Percentiles rank a stretch among this genome's conserved stretches.
phyloP scores from a whole-genome alignment of 2,329 filamentous ascomycete genomes.

The Cercospora sesami region DNA sequence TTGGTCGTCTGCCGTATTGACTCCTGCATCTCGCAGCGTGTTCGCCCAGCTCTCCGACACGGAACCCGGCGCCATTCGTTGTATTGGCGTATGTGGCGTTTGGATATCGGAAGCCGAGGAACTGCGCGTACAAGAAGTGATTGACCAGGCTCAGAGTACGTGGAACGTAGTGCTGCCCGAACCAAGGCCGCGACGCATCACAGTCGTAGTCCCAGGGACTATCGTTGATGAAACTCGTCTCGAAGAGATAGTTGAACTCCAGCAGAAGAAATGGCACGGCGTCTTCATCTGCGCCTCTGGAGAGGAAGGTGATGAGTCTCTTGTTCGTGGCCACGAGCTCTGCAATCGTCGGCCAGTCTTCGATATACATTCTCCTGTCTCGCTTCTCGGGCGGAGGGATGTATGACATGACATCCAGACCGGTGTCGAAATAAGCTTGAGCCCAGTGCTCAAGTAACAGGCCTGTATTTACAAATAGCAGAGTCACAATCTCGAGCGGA shows the following conservation, averaged over 20 bases:
- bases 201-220: slow-evolving; percentile 38
- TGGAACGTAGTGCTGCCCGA: slow-evolving; percentile 41
- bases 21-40: slow-evolving; percentile 44
- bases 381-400: slow-evolving; percentile 35
- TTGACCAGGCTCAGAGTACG: slow-evolving; percentile 50
- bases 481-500: slow-evolving; percentile 31
- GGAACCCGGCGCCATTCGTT: slow-evolving; percentile 46
- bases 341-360: slow-evolving; percentile 47
- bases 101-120: slow-evolving; percentile 46
- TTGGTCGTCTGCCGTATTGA: slow-evolving; percentile 43
- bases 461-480: slow-evolving; percentile 38
- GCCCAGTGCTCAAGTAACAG: slow-evolving; percentile 50
- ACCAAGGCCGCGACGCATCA: slow-evolving; percentile 44
- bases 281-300: slow-evolving; percentile 44
- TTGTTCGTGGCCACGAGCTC: slow-evolving; percentile 46
- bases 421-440: slow-evolving; percentile 54
- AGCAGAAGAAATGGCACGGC: slow-evolving; percentile 44
- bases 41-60: slow-evolving; percentile 47
- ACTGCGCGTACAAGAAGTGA: slow-evolving; percentile 49
- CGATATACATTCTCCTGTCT: slow-evolving; percentile 37
- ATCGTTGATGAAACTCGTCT: slow-evolving; percentile 46
- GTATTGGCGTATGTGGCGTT: slow-evolving; percentile 42
- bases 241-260: slow-evolving; percentile 47
- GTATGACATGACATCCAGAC: slow-evolving; percentile 49
- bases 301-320: slow-evolving; percentile 48